Evolutionary conservation across 164 flowering plant species (phyloP), one percentile per base, ranked within the genome.

Genomic region (Malania oleifera): DNA sequence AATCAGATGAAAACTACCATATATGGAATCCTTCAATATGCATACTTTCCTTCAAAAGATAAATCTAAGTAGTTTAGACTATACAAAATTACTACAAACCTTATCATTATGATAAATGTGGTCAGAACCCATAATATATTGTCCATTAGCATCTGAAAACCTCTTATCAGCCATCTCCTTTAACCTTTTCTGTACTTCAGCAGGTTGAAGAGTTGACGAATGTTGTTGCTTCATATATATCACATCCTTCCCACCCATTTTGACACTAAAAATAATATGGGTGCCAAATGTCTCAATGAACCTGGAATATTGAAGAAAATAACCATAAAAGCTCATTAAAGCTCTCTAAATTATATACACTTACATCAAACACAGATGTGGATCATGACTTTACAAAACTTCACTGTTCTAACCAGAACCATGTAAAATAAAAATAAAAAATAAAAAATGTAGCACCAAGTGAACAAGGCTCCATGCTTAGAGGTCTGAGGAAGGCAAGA

Each of bases 161-260:
- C 87, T 81, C 70, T 78, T 82, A 72, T 93, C 98, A 35, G 96
- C 98, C 67, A 83, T 76, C 54, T 77, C 91, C 71, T 93, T 90
- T 55, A 93, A 67, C 69, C 73, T 79, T 70, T 82, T 80, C 67
- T 88, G 96, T 60, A 93, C 78, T 57, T 89, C 98, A 75, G 81
- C 81, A 45, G 92, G 85, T 67, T 81, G 90, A 65, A 89, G 93
- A 59, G 73, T 60, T 34, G 98, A 87, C 10, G 91, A 80, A 70
- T 87, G 95, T 66, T 76, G 85, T 70, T 93, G 98, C 67, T 82
- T 89, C 68, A 84, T 35, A 79, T 83, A 87, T 58, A 92, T 77
- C 19, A 89, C 88, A 80, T 93, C 98, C 67, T 89, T 90, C 28
- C 98, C 98, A 25, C 98, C 98, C 93, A 90, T 88, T 70, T 87